A percentile compares a stretch with the other conserved stretches of the same genome.
phyloP scores from a whole-genome alignment of 116 monocot species.

The Zostera marina region DNA sequence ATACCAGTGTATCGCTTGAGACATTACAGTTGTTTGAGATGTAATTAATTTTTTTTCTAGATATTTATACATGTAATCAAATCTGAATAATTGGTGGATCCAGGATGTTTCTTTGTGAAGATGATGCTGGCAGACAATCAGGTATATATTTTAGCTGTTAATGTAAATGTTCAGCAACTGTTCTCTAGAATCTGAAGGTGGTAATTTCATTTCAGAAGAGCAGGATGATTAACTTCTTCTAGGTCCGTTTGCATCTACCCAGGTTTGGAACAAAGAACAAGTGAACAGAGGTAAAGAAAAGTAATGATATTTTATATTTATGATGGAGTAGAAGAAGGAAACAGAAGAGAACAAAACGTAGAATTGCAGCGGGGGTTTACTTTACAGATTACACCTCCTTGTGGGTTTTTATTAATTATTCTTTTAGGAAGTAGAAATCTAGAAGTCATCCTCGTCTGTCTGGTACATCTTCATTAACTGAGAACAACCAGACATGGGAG shows the following conservation, averaged over 20 bases:
- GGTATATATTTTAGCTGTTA: constrained; percentile 73
- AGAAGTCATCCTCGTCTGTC: constrained; percentile 9
- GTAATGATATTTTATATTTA: background rate
- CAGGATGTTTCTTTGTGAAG: too few species aligned
- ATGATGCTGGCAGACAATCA: constrained; percentile 53
- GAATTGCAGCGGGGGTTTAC: too few species aligned
- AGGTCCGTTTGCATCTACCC: background rate
- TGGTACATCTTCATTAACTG: constrained; percentile 31
- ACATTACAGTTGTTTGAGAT: too few species aligned
- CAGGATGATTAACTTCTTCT: constrained; percentile 21
- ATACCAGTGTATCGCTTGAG: too few species aligned
- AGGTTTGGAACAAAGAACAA: too few species aligned
- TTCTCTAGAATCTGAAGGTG: constrained; percentile 83
- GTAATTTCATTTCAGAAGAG: constrained; percentile 75
- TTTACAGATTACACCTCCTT: too few species aligned
- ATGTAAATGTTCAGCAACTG: constrained; percentile 73
- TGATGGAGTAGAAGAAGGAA: background rate
- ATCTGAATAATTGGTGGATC: too few species aligned
- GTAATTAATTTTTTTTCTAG: too few species aligned
- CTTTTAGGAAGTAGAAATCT: background rate
- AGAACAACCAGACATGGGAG: constrained; percentile 13
- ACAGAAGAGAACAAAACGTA: background rate
- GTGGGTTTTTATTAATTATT: too few species aligned
- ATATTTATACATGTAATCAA: too few species aligned
- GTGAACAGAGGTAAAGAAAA: background rate